Evolutionary conservation across 1,284 basidiomycete genomes (phyloP).

Genomic region (Leccinum subrobustum): DNA sequence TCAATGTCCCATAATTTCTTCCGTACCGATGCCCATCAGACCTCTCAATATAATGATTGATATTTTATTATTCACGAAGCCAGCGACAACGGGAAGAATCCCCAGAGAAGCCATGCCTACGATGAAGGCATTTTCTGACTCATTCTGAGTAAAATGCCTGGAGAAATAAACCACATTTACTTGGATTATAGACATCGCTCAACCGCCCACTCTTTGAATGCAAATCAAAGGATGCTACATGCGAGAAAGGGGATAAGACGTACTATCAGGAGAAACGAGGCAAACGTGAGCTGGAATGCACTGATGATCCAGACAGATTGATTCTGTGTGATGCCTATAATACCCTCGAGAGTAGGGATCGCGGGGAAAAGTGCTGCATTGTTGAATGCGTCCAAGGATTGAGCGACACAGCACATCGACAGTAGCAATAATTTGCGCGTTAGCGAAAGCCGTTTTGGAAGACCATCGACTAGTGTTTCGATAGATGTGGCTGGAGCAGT

Average conservation of each 20-base stretch:
- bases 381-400: constrained; percentile 49
- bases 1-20: background rate
- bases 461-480: constrained; percentile 27
- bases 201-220: constrained; percentile 32
- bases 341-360: constrained; percentile 32
- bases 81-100: constrained; percentile 38
- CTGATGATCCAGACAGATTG: constrained; percentile 38
- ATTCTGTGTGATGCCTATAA: constrained; percentile 61
- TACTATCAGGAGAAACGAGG: constrained; percentile 42
- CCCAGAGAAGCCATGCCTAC: constrained; percentile 37
- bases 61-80: constrained; percentile 43
- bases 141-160: background rate
- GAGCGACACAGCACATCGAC: constrained; percentile 44
- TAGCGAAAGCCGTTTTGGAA: constrained; percentile 17
- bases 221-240: constrained; percentile 11
- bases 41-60: constrained; percentile 19
- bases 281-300: constrained; percentile 44
- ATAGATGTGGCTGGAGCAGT: constrained; percentile 10
- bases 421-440: constrained; percentile 36
- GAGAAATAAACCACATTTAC: constrained; percentile 10
- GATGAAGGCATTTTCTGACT: constrained; percentile 26
- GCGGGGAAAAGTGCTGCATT: constrained; percentile 48
- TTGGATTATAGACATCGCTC: constrained; percentile 33
- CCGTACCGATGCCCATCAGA: constrained; percentile 27
- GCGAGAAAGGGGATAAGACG: constrained; percentile 23